These are phyloP conservation scores for Stylonectria norvegica DNA, from an alignment of 2,329 filamentous ascomycete genomes.

Conservation along the genomic window DNA sequence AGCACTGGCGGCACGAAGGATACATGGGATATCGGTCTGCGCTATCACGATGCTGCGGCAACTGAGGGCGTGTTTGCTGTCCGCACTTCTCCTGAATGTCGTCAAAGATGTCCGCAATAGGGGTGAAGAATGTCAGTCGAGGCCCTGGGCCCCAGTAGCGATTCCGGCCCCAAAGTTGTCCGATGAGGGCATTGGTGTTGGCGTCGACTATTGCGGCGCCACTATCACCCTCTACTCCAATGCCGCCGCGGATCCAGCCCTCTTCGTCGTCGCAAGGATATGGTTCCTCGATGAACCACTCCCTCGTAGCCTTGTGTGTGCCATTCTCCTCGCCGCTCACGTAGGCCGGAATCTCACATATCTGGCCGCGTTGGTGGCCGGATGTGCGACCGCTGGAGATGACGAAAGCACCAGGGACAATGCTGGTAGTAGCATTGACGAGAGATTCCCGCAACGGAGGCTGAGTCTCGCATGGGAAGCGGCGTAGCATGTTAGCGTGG, in stretches of 20 bases:
- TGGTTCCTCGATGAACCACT: constrained; percentile 46
- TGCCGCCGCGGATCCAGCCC: constrained; percentile 44
- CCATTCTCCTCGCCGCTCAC: constrained; percentile 38
- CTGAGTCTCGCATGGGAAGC: constrained; percentile 36
- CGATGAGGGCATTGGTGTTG: constrained; percentile 37
- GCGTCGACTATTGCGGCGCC: constrained; percentile 43
- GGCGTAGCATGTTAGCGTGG: constrained; percentile 41
- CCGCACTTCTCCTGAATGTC: constrained; percentile 45
- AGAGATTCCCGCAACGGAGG: constrained; percentile 31
- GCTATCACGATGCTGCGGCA: constrained; percentile 41
- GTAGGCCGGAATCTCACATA: constrained; percentile 44
- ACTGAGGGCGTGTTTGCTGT: constrained; percentile 36
- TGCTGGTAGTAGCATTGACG: constrained; percentile 28
- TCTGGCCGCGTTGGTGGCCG: constrained; percentile 39
- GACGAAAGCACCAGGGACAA: constrained; percentile 36
- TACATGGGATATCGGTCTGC: constrained; percentile 39
- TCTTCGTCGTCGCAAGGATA: constrained; percentile 38
- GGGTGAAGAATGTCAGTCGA: constrained; percentile 42
- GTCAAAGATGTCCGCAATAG: constrained; percentile 42
- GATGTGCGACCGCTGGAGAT: constrained; percentile 43
- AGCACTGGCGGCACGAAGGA: constrained; percentile 40
- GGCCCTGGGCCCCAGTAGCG: constrained; percentile 41
- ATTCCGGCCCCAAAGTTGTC: constrained; percentile 45
- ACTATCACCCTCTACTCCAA: constrained; percentile 44
- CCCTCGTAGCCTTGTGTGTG: constrained; percentile 40